Conservation (phyloP, 2,329 filamentous ascomycete species). For the Diplodia mutila region DNA sequence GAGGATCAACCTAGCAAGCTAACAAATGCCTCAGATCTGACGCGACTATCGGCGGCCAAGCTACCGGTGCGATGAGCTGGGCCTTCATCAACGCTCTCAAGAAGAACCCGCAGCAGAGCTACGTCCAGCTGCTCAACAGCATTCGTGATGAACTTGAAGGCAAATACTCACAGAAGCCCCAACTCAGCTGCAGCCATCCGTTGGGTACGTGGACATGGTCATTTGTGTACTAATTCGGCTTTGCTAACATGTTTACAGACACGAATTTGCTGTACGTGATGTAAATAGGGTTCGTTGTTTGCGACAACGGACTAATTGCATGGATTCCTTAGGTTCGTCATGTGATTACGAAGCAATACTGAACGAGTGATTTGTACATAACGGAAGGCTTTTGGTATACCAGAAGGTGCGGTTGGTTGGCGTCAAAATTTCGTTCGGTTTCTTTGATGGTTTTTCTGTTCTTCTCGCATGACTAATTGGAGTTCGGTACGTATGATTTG, state of each 20-base stretch:
- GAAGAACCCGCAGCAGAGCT: conserved; percentile 94
- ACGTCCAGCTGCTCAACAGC: conserved; percentile 92
- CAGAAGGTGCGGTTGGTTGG: conserved; percentile 11
- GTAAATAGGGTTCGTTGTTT: conserved; percentile 45
- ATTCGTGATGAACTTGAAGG: conserved; percentile 85
- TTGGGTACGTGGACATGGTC: conserved; percentile 66
- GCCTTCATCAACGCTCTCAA: conserved; percentile 90
- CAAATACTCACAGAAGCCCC: conserved; percentile 93
- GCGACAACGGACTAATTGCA: not conserved
- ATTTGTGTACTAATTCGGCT: not conserved
- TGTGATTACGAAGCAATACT: conserved; percentile 11
- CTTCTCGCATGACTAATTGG: not conserved
- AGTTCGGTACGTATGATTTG: not conserved
- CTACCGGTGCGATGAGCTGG: conserved; percentile 97
- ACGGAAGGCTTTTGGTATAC: not conserved
- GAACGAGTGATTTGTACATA: conserved; percentile 7
- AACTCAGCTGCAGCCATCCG: conserved; percentile 94
- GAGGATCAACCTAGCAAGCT: not conserved
- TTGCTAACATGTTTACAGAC: conserved; percentile 49
- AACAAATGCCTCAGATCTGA: conserved; percentile 60
- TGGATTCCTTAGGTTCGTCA: conserved; percentile 18
- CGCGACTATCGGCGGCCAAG: conserved; percentile 82
- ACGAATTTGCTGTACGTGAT: conserved; percentile 70
- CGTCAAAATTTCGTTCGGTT: conserved; percentile 9
- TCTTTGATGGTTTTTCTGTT: not conserved